phyloP scores from a whole-genome alignment of 2,329 filamentous ascomycete species.

The Ophiostoma sp. region DNA sequence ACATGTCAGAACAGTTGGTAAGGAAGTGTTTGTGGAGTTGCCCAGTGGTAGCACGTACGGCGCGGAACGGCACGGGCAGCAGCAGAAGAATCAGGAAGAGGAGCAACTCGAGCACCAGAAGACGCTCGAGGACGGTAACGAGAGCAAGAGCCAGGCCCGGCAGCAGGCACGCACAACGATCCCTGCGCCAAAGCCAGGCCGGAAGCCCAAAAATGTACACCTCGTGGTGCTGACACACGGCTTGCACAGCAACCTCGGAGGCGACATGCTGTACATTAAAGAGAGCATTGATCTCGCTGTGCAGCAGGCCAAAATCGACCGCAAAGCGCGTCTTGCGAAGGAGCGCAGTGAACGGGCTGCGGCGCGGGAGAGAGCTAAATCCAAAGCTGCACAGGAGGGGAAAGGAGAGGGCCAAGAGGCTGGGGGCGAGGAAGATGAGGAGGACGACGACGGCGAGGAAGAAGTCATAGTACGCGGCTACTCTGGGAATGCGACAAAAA shows the following conservation, averaged over 20 bases:
- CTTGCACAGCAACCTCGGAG: slow-evolving; percentile 88
- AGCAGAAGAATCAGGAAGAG: slow-evolving; percentile 24
- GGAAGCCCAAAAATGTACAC: slow-evolving; percentile 73
- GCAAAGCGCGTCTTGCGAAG: slow-evolving; percentile 54
- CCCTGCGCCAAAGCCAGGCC: neutral
- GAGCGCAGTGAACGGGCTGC: slow-evolving; percentile 31
- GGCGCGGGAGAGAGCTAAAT: slow-evolving; percentile 20
- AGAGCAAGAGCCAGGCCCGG: slow-evolving; percentile 25
- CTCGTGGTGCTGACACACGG: slow-evolving; percentile 91
- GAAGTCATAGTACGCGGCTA: slow-evolving; percentile 87
- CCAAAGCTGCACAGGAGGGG: slow-evolving; percentile 16
- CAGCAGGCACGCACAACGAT: slow-evolving; percentile 20
- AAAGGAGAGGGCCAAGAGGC: slow-evolving; percentile 15
- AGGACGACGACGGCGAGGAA: slow-evolving; percentile 58
- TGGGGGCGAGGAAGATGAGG: slow-evolving; percentile 31
- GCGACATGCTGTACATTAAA: slow-evolving; percentile 95
- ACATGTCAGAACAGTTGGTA: slow-evolving; percentile 16
- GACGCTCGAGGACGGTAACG: slow-evolving; percentile 14
- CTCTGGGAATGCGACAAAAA: slow-evolving; percentile 81
- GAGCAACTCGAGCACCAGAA: slow-evolving; percentile 12
- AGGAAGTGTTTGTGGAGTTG: slow-evolving; percentile 1
- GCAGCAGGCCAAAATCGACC: slow-evolving; percentile 65
- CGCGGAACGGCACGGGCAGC: neutral
- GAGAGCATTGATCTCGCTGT: slow-evolving; percentile 89
- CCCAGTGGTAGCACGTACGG: neutral